Conservation (phyloP, 2,329 filamentous ascomycete genomes). For the Penicillium fuscoglaucum region DNA sequence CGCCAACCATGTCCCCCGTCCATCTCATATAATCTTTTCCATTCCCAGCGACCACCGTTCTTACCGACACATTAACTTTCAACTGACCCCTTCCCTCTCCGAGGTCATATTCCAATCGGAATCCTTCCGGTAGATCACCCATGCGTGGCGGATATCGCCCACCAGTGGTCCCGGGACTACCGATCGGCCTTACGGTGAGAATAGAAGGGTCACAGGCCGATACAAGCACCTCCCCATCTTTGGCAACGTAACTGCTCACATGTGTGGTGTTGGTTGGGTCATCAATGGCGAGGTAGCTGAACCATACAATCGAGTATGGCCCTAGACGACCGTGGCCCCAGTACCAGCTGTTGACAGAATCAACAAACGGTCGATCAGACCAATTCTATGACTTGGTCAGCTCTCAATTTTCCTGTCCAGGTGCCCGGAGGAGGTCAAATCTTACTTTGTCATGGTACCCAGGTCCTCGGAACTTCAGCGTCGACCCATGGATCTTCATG, state of each 20-base stretch:
- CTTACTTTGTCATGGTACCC: constrained; percentile 50
- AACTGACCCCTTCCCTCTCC: constrained; percentile 12
- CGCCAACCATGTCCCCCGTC: constrained; percentile 22
- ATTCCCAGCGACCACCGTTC: constrained; percentile 15
- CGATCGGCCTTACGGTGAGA: constrained; percentile 18
- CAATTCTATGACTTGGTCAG: constrained; percentile 40
- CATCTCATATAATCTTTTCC: constrained; percentile 25
- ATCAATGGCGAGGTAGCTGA: constrained; percentile 33
- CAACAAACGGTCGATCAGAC: constrained; percentile 40
- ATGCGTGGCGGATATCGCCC: constrained; percentile 22
- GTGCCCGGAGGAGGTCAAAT: background rate
- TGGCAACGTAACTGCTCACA: constrained; percentile 34
- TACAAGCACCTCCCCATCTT: constrained; percentile 29
- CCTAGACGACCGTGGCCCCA: constrained; percentile 50
- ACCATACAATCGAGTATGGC: constrained; percentile 49
- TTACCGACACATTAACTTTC: constrained; percentile 15
- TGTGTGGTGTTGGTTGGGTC: constrained; percentile 28
- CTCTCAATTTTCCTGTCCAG: background rate
- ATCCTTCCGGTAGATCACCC: constrained; percentile 20
- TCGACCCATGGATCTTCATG: constrained; percentile 31
- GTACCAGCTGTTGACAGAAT: constrained; percentile 41
- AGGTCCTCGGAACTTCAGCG: constrained; percentile 37
- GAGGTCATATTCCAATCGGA: constrained; percentile 18
- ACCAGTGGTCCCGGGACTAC: constrained; percentile 6
- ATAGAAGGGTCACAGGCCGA: constrained; percentile 26